A percentile compares a stretch with the other conserved stretches of the same genome.
Evolutionary conservation across 1,139 yeast species (phyloP).

Genomic region (Suhomyces taliae): DNA sequence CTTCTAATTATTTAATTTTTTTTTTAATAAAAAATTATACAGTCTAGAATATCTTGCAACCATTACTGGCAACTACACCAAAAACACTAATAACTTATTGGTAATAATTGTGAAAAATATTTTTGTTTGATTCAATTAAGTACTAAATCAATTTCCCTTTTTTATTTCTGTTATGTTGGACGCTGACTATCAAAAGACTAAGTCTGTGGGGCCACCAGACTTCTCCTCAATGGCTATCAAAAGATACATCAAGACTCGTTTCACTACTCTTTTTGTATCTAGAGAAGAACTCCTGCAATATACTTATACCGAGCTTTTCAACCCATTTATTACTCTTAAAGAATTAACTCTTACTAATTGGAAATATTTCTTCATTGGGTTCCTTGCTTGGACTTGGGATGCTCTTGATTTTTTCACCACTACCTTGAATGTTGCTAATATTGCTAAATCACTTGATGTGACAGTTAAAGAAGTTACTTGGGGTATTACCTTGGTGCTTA

Average conservation of each 20-base stretch:
- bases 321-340: slow-evolving; percentile 35
- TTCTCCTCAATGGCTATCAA: slow-evolving; percentile 27
- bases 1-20: no score
- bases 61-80: no score
- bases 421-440: slow-evolving; percentile 31
- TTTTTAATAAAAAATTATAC: no score
- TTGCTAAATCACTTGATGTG: slow-evolving; percentile 30
- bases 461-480: slow-evolving; percentile 35
- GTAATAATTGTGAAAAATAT: no score
- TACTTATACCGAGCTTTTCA: slow-evolving; percentile 29
- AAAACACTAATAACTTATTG: no score
- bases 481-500: slow-evolving; percentile 47
- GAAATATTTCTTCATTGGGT: slow-evolving; percentile 36
- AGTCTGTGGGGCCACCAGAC: slow-evolving; percentile 33
- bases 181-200: slow-evolving; percentile 28
- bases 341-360: slow-evolving; percentile 35
- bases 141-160: no score
- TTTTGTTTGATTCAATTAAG: no score
- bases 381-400: slow-evolving; percentile 46
- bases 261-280: slow-evolving; percentile 33
- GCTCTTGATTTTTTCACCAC: slow-evolving; percentile 44
- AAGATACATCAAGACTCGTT: slow-evolving; percentile 29
- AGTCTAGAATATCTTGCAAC: no score
- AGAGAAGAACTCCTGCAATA: slow-evolving; percentile 30
- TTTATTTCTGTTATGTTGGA: slow-evolving; percentile 1